phyloP scores from a whole-genome alignment of 768 basidiomycete species.

The Phlegmacium glaucopus region DNA sequence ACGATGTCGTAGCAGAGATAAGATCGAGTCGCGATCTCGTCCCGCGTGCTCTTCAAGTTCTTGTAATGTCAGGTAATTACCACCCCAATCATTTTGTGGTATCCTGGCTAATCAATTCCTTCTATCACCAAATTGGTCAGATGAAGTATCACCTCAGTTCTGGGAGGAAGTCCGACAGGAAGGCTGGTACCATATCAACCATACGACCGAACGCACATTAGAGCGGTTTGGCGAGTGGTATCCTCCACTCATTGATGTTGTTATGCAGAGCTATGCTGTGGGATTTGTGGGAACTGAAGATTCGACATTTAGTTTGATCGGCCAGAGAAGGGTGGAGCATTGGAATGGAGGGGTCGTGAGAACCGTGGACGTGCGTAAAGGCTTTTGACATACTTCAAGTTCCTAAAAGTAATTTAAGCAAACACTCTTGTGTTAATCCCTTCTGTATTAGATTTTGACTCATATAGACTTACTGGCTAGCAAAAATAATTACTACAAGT shows the following conservation, averaged over 20 bases:
- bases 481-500: no score
- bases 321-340: constrained; percentile 47
- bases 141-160: constrained; percentile 39
- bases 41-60: constrained; percentile 26
- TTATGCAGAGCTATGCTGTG: constrained; percentile 49
- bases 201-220: constrained; percentile 29
- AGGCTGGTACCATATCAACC: constrained; percentile 42
- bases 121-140: constrained; percentile 16
- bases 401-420: no score
- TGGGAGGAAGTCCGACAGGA: constrained; percentile 33
- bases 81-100: neutral
- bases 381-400: neutral
- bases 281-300: constrained; percentile 57
- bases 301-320: constrained; percentile 55
- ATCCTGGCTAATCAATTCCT: neutral
- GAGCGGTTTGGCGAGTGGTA: constrained; percentile 42
- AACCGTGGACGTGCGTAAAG: constrained; percentile 3
- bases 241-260: constrained; percentile 49
- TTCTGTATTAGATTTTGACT: no score
- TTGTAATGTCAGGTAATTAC: constrained; percentile 38
- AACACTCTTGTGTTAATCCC: no score
- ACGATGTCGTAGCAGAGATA: constrained; percentile 34
- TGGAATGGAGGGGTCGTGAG: constrained; percentile 47
- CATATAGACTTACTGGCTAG: no score
- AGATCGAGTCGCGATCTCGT: constrained; percentile 22